Conservation (phyloP, 495 filamentous ascomycete genomes). For the Parathielavia hyrcaniae region DNA sequence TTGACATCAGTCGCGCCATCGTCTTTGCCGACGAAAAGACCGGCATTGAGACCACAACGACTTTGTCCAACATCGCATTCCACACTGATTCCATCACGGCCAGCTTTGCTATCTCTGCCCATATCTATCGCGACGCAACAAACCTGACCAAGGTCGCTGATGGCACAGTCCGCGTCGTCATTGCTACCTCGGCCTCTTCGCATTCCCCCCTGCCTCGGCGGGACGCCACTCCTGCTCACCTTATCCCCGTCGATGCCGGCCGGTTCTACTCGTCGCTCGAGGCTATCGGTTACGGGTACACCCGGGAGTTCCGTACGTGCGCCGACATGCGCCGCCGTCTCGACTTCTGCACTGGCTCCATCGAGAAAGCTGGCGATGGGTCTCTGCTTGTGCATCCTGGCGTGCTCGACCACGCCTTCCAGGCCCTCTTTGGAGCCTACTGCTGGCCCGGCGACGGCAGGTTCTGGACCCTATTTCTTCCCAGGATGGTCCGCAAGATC, state of each 20-base stretch:
- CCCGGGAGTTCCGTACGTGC: not conserved
- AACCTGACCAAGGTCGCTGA: not conserved
- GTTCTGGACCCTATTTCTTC: not conserved
- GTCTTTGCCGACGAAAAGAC: not conserved
- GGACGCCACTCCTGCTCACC: not conserved
- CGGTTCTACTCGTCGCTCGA: not conserved
- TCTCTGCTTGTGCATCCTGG: not conserved
- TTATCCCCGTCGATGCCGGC: not conserved
- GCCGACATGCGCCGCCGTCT: not conserved
- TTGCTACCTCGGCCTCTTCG: no score
- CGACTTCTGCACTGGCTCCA: not conserved
- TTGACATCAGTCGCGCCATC: not conserved
- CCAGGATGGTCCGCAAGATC: not conserved
- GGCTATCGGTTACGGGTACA: not conserved
- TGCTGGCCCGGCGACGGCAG: not conserved
- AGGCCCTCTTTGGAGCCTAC: not conserved
- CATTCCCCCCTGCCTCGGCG: not conserved
- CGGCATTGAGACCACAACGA: not conserved
- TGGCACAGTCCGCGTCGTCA: not conserved
- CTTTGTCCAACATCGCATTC: not conserved
- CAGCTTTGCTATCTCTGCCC: not conserved
- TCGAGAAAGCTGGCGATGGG: not conserved
- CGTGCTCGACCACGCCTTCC: not conserved
- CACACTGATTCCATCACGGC: not conserved
- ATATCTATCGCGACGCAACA: slow-evolving; percentile 1